A percentile compares a stretch with the other conserved stretches of the same genome.
phyloP scores from a whole-genome alignment of 306 rosid genomes.

The Vicia villosa region DNA sequence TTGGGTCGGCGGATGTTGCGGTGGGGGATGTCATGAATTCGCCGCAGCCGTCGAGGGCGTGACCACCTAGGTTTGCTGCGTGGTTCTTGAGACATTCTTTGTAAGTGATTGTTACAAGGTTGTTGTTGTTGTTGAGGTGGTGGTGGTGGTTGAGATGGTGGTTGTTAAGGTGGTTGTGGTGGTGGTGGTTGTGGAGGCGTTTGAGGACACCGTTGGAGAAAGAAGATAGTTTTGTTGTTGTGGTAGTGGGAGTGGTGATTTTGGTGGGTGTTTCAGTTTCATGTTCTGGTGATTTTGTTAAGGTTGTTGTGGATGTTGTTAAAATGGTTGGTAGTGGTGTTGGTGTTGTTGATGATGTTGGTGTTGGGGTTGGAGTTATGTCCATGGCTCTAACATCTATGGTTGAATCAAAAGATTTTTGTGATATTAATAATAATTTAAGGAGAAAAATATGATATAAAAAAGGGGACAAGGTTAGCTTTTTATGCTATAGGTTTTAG shows the following conservation, averaged over 20 bases:
- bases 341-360: conserved; percentile 12
- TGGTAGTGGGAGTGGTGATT: conserved; percentile 12
- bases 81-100: conserved; percentile 92
- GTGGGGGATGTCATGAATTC: conserved; percentile 89
- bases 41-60: conserved; percentile 91
- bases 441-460: not conserved
- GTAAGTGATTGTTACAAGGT: conserved; percentile 50
- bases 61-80: conserved; percentile 85
- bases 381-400: conserved; percentile 90
- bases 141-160: conserved; percentile 28
- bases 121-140: conserved; percentile 12
- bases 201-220: conserved; percentile 84
- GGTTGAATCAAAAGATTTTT: conserved; percentile 23
- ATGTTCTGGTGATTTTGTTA: conserved; percentile 71
- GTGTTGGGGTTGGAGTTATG: conserved; percentile 38
- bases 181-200: conserved; percentile 51
- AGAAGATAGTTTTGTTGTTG: conserved; percentile 46
- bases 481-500: conserved; percentile 53
- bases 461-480: conserved; percentile 13
- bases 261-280: conserved; percentile 65
- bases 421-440: not conserved
- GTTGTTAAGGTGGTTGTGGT: conserved; percentile 30
- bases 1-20: conserved; percentile 68
- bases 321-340: conserved; percentile 15
- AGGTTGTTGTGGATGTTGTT: conserved; percentile 2